Evolutionary conservation across 2,329 filamentous ascomycete species (phyloP).

Genomic region (Fusarium robinianum): DNA sequence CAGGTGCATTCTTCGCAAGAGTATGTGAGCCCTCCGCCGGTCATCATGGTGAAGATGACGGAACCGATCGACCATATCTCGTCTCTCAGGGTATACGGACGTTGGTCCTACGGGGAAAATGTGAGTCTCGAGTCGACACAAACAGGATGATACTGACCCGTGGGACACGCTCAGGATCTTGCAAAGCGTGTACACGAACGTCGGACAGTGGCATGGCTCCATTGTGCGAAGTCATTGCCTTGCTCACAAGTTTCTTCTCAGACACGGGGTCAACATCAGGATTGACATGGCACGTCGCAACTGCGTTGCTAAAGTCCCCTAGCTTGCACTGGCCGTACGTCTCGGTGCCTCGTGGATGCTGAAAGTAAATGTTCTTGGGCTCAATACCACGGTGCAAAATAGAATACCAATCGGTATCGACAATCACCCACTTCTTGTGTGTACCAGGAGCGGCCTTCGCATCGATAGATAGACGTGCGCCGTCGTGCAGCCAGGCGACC

Average conservation of each 20-base stretch:
- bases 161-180: slow-evolving; percentile 13
- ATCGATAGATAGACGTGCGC: slow-evolving; percentile 39
- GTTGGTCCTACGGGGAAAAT: slow-evolving; percentile 33
- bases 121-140: no score
- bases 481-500: slow-evolving; percentile 58
- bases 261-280: neutral
- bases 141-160: slow-evolving; percentile 7
- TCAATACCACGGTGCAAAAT: slow-evolving; percentile 55
- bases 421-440: slow-evolving; percentile 16
- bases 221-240: slow-evolving; percentile 18
- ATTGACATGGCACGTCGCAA: slow-evolving; percentile 45
- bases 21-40: slow-evolving; percentile 24
- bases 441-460: slow-evolving; percentile 2
- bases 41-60: slow-evolving; percentile 51
- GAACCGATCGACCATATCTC: slow-evolving; percentile 47
- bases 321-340: slow-evolving; percentile 60
- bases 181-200: slow-evolving; percentile 1
- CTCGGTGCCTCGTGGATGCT: slow-evolving; percentile 52
- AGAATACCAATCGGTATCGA: slow-evolving; percentile 54
- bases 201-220: slow-evolving; percentile 20
- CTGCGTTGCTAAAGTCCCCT: slow-evolving; percentile 51
- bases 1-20: slow-evolving; percentile 27
- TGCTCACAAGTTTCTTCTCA: neutral
- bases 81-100: slow-evolving; percentile 43
- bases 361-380: slow-evolving; percentile 56